Evolutionary conservation across 176 grass and related monocot species (phyloP).

Genomic region (Aegilops speltoides): DNA sequence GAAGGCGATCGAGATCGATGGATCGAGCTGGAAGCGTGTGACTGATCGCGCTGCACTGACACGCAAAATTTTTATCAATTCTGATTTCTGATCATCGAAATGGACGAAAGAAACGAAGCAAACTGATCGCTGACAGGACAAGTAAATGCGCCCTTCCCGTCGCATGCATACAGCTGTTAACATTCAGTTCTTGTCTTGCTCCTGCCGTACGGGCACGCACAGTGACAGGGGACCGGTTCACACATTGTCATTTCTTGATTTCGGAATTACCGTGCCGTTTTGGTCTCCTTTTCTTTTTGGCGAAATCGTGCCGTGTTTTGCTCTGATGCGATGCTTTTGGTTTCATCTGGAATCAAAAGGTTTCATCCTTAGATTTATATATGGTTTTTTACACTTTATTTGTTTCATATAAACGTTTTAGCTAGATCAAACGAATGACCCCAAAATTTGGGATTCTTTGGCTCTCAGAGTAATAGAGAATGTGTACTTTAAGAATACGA

Average conservation of each 20-base stretch:
- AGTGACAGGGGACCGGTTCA: background rate
- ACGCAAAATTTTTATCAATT: background rate
- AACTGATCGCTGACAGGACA: constrained; percentile 15
- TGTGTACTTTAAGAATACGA: too few species aligned
- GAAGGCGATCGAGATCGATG: background rate
- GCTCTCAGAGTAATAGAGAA: too few species aligned
- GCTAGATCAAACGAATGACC: too few species aligned
- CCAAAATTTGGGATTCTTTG: too few species aligned
- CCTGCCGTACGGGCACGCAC: constrained; percentile 12
- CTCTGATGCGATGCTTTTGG: too few species aligned
- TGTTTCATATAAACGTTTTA: too few species aligned
- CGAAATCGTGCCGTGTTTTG: too few species aligned
- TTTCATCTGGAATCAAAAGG: too few species aligned
- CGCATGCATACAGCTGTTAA: constrained; percentile 30
- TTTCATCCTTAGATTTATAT: too few species aligned
- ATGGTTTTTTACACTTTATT: too few species aligned
- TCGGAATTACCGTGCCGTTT: too few species aligned
- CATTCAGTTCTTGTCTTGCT: constrained; percentile 28
- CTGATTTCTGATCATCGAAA: background rate
- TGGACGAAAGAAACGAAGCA: constrained; percentile 14
- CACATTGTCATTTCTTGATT: background rate
- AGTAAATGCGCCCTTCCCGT: constrained; percentile 29
- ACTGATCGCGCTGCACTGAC: constrained; percentile 16
- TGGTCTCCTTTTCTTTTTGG: too few species aligned
- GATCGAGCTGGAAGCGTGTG: background rate